These are phyloP conservation scores for Cutaneotrichosporon dermatis DNA, from an alignment of 1,284 basidiomycete genomes.

Conservation along the genomic window DNA sequence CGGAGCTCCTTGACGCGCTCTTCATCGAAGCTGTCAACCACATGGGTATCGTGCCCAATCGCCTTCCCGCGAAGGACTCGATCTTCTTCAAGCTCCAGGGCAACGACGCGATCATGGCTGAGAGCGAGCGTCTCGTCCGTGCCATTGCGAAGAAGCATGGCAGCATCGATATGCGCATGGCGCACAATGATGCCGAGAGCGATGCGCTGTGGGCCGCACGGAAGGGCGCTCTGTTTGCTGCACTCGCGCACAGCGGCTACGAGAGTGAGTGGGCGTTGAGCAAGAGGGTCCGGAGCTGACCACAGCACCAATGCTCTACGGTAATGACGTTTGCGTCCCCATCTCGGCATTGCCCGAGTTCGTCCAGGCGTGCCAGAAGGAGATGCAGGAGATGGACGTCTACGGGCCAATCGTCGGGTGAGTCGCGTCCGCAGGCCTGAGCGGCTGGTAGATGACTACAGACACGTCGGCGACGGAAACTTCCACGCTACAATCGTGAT, in stretches of 20 bases:
- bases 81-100: slow-evolving; percentile 86
- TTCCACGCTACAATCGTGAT: slow-evolving; percentile 36
- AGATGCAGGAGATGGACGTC: slow-evolving; percentile 60
- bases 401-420: slow-evolving; percentile 54
- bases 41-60: slow-evolving; percentile 54
- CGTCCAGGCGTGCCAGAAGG: slow-evolving; percentile 68
- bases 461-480: slow-evolving; percentile 74
- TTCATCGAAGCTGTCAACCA: slow-evolving; percentile 65
- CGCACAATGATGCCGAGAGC: slow-evolving; percentile 62
- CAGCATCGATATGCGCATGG: slow-evolving; percentile 63
- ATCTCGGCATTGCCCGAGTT: slow-evolving; percentile 69
- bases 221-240: slow-evolving; percentile 71
- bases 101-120: slow-evolving; percentile 18
- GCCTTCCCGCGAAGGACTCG: slow-evolving; percentile 63
- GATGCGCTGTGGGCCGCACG: slow-evolving; percentile 73
- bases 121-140: slow-evolving; percentile 18
- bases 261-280: slow-evolving; percentile 7
- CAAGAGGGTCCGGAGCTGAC: slow-evolving; percentile 40
- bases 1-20: slow-evolving; percentile 67
- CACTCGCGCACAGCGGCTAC: slow-evolving; percentile 52
- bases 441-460: not conserved
- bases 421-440: not conserved
- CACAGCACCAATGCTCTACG: slow-evolving; percentile 60
- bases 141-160: slow-evolving; percentile 60
- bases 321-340: slow-evolving; percentile 80